Conservation (phyloP, 139 green algal species). For the Chlorella ohadii region DNA sequence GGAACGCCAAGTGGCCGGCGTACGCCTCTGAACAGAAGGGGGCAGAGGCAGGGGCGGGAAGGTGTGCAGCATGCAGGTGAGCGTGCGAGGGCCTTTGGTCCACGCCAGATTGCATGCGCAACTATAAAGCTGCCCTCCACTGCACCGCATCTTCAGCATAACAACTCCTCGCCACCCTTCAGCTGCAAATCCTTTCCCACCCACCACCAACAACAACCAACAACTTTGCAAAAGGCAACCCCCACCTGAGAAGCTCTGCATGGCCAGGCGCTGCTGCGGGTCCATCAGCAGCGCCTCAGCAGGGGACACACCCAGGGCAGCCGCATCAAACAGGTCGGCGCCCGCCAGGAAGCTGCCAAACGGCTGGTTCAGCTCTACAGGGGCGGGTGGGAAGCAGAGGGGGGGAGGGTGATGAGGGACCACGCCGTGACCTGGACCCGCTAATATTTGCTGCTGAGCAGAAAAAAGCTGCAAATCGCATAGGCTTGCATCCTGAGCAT, state of each 20-base stretch:
- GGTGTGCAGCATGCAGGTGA: too few relatives aligned
- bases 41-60: not conserved
- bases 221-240: too few relatives aligned
- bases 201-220: too few relatives aligned
- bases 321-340: conserved; percentile 67
- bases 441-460: too few relatives aligned
- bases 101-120: too few relatives aligned
- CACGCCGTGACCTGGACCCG: too few relatives aligned
- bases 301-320: conserved; percentile 39
- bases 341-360: conserved; percentile 68
- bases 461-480: too few relatives aligned
- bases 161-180: too few relatives aligned
- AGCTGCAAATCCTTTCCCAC: too few relatives aligned
- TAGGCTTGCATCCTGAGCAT: not conserved
- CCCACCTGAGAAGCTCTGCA: conserved; percentile 47
- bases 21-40: not conserved
- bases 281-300: conserved; percentile 81
- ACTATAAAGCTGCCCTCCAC: too few relatives aligned
- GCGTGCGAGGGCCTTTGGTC: too few relatives aligned
- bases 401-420: not conserved
- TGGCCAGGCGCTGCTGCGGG: conserved; percentile 82
- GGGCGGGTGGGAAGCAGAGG: not conserved
- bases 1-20: not conserved
- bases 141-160: too few relatives aligned
- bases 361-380: conserved; percentile 48